These are phyloP conservation scores for Ceratocystis albifundus DNA, from an alignment of 2,329 filamentous ascomycete genomes.

Conservation along the genomic window DNA sequence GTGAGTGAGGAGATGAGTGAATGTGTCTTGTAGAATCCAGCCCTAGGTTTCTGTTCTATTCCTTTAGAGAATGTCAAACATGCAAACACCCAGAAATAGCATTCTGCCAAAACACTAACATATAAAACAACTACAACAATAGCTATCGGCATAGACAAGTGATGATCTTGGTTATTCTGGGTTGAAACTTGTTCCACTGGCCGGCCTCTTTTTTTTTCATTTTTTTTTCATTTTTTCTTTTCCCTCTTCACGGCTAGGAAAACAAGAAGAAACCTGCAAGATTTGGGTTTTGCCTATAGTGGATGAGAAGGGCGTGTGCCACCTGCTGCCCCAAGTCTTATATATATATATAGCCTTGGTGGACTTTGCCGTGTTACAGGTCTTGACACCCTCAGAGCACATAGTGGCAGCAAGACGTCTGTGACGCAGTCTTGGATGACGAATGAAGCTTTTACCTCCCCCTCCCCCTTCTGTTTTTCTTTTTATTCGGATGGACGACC, in stretches of 20 bases:
- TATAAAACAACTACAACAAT: background rate
- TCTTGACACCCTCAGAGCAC: background rate
- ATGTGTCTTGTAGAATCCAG: background rate
- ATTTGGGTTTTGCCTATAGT: background rate
- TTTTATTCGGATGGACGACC: background rate
- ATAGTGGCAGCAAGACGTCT: background rate
- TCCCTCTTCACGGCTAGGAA: background rate
- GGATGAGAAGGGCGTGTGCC: background rate
- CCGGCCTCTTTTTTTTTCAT: too few species aligned
- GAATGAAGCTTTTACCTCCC: conserved; percentile 3
- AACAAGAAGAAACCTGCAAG: background rate
- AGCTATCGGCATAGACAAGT: background rate
- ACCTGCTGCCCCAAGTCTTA: background rate
- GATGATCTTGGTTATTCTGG: background rate
- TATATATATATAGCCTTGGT: background rate
- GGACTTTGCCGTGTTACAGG: conserved; percentile 14
- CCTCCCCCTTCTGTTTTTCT: conserved; percentile 18
- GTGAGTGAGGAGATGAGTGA: too few species aligned
- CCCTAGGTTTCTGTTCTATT: background rate
- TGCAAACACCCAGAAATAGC: conserved; percentile 3
- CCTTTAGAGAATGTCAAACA: conserved; percentile 3
- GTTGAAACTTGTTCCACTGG: background rate
- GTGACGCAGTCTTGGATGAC: conserved; percentile 4
- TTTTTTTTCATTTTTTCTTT: too few species aligned
- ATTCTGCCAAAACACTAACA: conserved; percentile 1